Conservation (phyloP, 805 yeast genomes). For the Myxozyma vanderwaltii region DNA sequence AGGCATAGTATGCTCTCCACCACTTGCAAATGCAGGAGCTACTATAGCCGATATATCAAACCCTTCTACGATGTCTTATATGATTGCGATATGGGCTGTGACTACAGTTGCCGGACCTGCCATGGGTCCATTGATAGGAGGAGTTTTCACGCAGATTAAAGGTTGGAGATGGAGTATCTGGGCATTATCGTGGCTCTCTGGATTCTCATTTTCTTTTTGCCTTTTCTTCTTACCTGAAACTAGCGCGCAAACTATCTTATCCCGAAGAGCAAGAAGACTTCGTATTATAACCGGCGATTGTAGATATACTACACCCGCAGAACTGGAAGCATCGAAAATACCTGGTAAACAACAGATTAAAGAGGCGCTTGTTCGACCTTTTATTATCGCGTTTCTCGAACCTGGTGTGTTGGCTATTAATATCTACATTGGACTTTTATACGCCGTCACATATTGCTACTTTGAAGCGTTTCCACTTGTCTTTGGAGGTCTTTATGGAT, state of each 20-base stretch:
- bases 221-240: slow-evolving; percentile 56
- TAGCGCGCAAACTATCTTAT: slow-evolving; percentile 48
- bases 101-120: slow-evolving; percentile 56
- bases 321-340: slow-evolving; percentile 27
- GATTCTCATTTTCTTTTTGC: slow-evolving; percentile 44
- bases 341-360: slow-evolving; percentile 28
- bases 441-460: slow-evolving; percentile 57
- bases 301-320: slow-evolving; percentile 45
- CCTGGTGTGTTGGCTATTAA: slow-evolving; percentile 59
- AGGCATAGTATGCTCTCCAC: slow-evolving; percentile 62
- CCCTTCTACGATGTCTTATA: slow-evolving; percentile 34
- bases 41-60: neutral
- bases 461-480: slow-evolving; percentile 66
- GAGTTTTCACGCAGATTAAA: slow-evolving; percentile 48
- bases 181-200: slow-evolving; percentile 43
- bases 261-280: slow-evolving; percentile 53
- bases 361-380: slow-evolving; percentile 44
- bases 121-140: slow-evolving; percentile 59
- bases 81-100: slow-evolving; percentile 55
- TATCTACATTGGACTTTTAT: slow-evolving; percentile 54
- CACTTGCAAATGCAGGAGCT: slow-evolving; percentile 53
- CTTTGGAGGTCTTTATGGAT: slow-evolving; percentile 49
- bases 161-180: slow-evolving; percentile 50
- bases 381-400: slow-evolving; percentile 51
- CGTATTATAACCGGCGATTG: slow-evolving; percentile 52